phyloP scores from a whole-genome alignment of 2,329 filamentous ascomycete species.

The Achaetomium macrosporum region DNA sequence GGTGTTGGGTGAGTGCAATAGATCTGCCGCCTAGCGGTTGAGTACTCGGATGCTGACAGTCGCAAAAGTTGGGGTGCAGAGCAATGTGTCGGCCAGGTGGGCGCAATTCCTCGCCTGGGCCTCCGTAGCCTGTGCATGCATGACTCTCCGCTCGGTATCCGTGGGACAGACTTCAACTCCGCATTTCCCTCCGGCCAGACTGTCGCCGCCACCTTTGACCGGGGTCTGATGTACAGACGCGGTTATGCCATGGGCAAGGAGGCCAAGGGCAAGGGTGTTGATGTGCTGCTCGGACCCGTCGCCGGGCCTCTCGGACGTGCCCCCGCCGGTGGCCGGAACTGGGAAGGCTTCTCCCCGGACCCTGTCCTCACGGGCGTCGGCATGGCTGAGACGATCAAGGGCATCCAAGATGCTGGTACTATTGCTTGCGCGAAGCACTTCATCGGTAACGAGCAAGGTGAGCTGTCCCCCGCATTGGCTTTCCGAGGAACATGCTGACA shows the following conservation, averaged over 20 bases:
- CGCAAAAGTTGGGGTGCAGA: conserved; percentile 58
- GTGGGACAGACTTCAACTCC: conserved; percentile 71
- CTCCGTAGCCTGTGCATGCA: conserved; percentile 76
- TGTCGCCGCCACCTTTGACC: conserved; percentile 77
- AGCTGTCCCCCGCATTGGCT: conserved; percentile 10
- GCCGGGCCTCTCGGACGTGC: conserved; percentile 65
- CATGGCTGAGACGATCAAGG: conserved; percentile 68
- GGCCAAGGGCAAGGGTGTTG: conserved; percentile 65
- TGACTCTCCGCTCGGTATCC: conserved; percentile 76
- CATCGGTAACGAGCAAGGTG: conserved; percentile 61
- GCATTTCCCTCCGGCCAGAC: conserved; percentile 76
- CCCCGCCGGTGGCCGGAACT: conserved; percentile 64
- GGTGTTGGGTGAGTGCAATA: conserved; percentile 63
- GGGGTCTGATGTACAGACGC: conserved; percentile 62
- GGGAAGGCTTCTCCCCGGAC: conserved; percentile 68
- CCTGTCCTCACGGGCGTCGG: conserved; percentile 67
- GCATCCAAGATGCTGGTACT: conserved; percentile 73
- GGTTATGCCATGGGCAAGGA: conserved; percentile 68
- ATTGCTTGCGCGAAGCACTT: conserved; percentile 74
- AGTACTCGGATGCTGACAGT: neutral
- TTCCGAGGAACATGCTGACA: conserved; percentile 20
- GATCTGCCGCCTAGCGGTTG: neutral
- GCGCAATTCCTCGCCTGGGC: conserved; percentile 63
- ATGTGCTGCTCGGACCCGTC: conserved; percentile 67
- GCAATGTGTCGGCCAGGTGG: conserved; percentile 71